Conservation (phyloP, 768 basidiomycete genomes). For the Lentinula raphanica region DNA sequence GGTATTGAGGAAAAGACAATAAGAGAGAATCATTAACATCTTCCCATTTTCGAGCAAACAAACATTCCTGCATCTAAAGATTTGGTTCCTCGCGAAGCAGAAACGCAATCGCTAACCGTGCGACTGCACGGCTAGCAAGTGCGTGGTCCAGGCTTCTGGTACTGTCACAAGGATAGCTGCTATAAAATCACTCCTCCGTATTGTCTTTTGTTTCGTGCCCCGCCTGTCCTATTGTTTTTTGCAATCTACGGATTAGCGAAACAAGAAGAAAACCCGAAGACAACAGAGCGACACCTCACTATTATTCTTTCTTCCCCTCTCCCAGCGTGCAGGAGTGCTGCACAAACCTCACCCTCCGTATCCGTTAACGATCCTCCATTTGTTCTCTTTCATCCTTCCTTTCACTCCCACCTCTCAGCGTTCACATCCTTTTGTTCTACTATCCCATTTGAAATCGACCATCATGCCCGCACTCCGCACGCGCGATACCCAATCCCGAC, state of each 20-base stretch:
- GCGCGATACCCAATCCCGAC: constrained; percentile 60
- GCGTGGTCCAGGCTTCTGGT: constrained; percentile 32
- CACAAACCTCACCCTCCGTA: constrained; percentile 27
- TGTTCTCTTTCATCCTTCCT: constrained; percentile 21
- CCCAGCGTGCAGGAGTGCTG: constrained; percentile 30
- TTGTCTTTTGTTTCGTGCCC: constrained; percentile 58
- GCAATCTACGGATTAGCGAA: constrained; percentile 35
- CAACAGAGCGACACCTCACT: constrained; percentile 45
- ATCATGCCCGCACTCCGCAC: constrained; percentile 78
- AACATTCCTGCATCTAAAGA: constrained; percentile 35
- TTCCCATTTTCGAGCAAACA: constrained; percentile 34
- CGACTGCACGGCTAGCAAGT: neutral
- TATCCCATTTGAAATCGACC: constrained; percentile 23
- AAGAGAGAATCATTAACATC: constrained; percentile 24
- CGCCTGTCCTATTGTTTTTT: constrained; percentile 62
- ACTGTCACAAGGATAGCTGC: constrained; percentile 30
- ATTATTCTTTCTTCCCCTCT: constrained; percentile 31
- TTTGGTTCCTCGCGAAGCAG: constrained; percentile 12
- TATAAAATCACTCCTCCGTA: constrained; percentile 53
- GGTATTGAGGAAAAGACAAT: constrained; percentile 39
- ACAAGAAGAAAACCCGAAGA: constrained; percentile 44
- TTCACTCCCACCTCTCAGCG: constrained; percentile 20
- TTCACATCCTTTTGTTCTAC: constrained; percentile 12
- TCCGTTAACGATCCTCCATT: constrained; percentile 16
- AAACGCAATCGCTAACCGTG: neutral